phyloP scores from a whole-genome alignment of 176 grass and related monocot genomes.

The Carex myosuroides region DNA sequence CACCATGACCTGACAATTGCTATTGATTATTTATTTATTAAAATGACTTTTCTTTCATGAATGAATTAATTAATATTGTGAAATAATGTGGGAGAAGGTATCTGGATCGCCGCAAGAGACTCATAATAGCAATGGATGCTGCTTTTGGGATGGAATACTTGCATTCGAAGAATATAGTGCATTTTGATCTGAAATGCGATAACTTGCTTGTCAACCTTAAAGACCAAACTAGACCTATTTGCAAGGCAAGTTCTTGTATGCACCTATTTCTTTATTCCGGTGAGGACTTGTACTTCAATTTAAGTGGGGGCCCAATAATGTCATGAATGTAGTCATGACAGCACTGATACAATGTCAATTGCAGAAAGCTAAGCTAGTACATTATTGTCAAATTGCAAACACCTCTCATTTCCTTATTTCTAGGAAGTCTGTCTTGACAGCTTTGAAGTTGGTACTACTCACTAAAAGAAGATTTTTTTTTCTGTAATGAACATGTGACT shows the following conservation, averaged over 20 bases:
- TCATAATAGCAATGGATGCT: conserved; percentile 92
- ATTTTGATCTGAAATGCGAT: conserved; percentile 94
- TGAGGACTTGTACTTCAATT: conserved; percentile 7
- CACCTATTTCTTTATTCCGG: conserved; percentile 4
- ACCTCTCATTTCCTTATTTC: neutral
- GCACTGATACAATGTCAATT: neutral
- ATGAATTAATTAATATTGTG: neutral
- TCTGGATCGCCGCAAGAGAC: conserved; percentile 74
- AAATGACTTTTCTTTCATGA: neutral
- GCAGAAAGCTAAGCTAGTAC: neutral
- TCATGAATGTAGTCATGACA: neutral
- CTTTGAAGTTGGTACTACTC: neutral
- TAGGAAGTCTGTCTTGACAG: neutral
- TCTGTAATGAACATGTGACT: neutral
- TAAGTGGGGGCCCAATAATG: neutral
- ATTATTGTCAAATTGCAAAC: neutral
- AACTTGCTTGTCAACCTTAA: conserved; percentile 94
- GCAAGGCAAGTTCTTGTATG: conserved; percentile 41
- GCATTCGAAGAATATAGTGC: conserved; percentile 91
- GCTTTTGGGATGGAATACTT: conserved; percentile 93
- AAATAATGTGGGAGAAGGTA: conserved; percentile 35
- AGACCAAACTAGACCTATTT: conserved; percentile 83
- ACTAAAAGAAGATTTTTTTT: neutral
- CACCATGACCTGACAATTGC: neutral
- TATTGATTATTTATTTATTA: neutral